Evolutionary conservation across 192 early-diverging fungal species (phyloP).

Genomic region (Glomus cerebriforme): DNA sequence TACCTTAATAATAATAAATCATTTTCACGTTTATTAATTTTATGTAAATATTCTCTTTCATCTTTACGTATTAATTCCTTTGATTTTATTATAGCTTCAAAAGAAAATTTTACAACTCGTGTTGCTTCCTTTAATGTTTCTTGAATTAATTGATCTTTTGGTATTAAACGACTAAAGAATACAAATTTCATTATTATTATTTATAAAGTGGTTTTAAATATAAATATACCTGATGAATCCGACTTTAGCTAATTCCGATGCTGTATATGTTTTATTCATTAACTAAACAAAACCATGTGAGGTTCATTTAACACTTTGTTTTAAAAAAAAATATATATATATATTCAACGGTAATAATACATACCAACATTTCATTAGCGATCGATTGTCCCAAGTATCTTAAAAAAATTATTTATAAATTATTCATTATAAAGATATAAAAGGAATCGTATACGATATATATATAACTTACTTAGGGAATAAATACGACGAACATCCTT

Average conservation of each 20-base stretch:
- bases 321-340: too few species aligned
- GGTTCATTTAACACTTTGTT: too few species aligned
- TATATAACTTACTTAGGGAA: constrained; percentile 54
- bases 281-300: constrained; percentile 34
- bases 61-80: neutral
- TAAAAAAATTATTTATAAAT: neutral
- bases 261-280: constrained; percentile 56
- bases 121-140: neutral
- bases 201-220: neutral
- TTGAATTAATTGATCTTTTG: neutral
- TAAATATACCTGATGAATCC: constrained; percentile 39
- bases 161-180: neutral
- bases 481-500: constrained; percentile 68
- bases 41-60: neutral
- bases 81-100: neutral
- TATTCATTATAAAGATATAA: neutral
- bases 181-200: neutral
- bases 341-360: neutral
- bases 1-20: neutral
- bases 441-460: neutral
- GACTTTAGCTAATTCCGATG: constrained; percentile 61
- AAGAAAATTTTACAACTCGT: neutral
- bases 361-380: constrained; percentile 71
- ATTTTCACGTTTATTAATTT: neutral
- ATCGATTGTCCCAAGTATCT: constrained; percentile 62